Evolutionary conservation across 1,284 basidiomycete species (phyloP).

Genomic region (Volvariella volvacea): DNA sequence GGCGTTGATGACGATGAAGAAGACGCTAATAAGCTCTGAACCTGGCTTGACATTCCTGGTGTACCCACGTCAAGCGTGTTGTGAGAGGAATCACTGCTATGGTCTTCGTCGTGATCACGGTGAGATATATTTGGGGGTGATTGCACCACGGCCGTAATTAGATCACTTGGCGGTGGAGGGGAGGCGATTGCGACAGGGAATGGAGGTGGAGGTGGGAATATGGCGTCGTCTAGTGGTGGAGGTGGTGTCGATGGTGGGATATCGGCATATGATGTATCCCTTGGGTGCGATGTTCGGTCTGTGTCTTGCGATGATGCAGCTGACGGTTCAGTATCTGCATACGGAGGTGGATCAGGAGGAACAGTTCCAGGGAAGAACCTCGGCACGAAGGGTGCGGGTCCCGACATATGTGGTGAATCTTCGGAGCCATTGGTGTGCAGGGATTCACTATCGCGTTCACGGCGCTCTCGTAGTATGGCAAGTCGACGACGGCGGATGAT

Average conservation of each 20-base stretch:
- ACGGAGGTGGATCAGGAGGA: conserved; percentile 33
- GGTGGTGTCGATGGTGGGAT: conserved; percentile 17
- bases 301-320: conserved; percentile 11
- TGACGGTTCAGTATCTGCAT: conserved; percentile 15
- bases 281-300: conserved; percentile 1
- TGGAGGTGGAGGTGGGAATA: conserved; percentile 12
- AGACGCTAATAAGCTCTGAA: no score
- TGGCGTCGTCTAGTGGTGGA: conserved; percentile 10
- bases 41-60: no score
- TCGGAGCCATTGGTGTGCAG: conserved; percentile 32
- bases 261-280: conserved; percentile 18
- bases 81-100: no score
- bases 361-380: conserved; percentile 47
- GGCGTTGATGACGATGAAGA: no score
- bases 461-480: conserved; percentile 35
- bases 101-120: no score
- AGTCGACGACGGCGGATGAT: conserved; percentile 40
- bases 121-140: no score
- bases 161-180: conserved; percentile 2
- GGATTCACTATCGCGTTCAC: conserved; percentile 23
- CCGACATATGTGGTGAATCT: conserved; percentile 34
- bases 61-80: no score
- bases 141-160: no score
- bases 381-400: conserved; percentile 42
- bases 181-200: conserved; percentile 14